A percentile compares a stretch with the other conserved stretches of the same genome.
phyloP scores from a whole-genome alignment of 2,329 filamentous ascomycete species.

The Fusarium liriodendri region DNA sequence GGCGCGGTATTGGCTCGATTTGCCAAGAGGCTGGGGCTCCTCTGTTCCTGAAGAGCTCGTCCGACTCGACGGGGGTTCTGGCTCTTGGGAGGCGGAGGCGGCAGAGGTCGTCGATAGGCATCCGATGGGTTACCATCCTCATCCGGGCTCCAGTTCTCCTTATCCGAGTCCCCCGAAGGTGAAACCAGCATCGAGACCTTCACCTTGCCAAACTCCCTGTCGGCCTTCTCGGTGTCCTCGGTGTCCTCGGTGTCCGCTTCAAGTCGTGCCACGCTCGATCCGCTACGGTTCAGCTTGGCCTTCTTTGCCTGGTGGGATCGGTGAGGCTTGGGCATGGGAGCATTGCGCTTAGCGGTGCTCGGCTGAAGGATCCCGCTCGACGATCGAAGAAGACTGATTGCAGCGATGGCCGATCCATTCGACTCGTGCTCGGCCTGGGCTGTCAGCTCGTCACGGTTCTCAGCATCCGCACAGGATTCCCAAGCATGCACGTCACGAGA shows the following conservation, averaged over 20 bases:
- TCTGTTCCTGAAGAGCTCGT: slow-evolving; percentile 55
- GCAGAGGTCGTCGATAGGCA: slow-evolving; percentile 50
- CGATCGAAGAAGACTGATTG: slow-evolving; percentile 83
- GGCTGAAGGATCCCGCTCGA: slow-evolving; percentile 65
- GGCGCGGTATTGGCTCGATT: slow-evolving; percentile 57
- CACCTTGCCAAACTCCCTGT: slow-evolving; percentile 46
- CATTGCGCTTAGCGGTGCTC: slow-evolving; percentile 76
- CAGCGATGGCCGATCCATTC: slow-evolving; percentile 82
- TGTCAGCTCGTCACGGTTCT: slow-evolving; percentile 81
- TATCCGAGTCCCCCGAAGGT: slow-evolving; percentile 78
- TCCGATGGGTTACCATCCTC: slow-evolving; percentile 56
- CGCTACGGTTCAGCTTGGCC: slow-evolving; percentile 69
- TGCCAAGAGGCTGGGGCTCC: slow-evolving; percentile 47
- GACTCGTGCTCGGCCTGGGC: slow-evolving; percentile 84
- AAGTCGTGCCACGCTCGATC: slow-evolving; percentile 71
- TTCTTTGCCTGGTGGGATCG: slow-evolving; percentile 64
- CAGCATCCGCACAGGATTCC: slow-evolving; percentile 90
- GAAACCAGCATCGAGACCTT: slow-evolving; percentile 55
- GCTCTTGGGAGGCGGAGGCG: slow-evolving; percentile 45
- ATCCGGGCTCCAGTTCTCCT: slow-evolving; percentile 86
- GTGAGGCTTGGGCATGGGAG: slow-evolving; percentile 50
- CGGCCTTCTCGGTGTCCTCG: slow-evolving; percentile 43
- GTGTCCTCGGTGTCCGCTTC: slow-evolving; percentile 56
- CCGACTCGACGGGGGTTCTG: slow-evolving; percentile 55
- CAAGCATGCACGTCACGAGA: slow-evolving; percentile 90